A percentile compares a stretch with the other conserved stretches of the same genome.
Conservation (phyloP, 2,329 filamentous ascomycete species). For the Trichophyton schoenleinii region DNA sequence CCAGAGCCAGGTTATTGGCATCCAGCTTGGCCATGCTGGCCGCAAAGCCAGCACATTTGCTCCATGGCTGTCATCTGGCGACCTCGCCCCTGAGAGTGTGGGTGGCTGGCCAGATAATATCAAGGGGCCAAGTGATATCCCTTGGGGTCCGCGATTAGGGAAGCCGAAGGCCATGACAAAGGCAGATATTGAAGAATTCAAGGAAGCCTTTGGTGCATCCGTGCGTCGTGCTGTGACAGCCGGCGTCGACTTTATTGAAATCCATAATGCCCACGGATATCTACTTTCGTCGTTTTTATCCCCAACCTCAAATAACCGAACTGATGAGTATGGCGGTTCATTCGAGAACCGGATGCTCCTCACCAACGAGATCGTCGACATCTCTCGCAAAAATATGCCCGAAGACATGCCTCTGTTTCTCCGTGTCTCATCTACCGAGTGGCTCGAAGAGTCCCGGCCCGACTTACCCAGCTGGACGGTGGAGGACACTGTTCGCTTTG, state of each 20-base stretch:
- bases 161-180: conserved; percentile 57
- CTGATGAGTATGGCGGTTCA: conserved; percentile 41
- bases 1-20: conserved; percentile 55
- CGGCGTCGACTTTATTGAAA: conserved; percentile 66
- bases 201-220: conserved; percentile 48
- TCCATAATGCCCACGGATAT: conserved; percentile 72
- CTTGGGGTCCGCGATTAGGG: conserved; percentile 38
- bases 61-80: conserved; percentile 49
- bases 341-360: conserved; percentile 55
- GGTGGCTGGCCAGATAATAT: conserved; percentile 45
- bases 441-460: conserved; percentile 50
- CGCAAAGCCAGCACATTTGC: conserved; percentile 51
- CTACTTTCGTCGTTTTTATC: conserved; percentile 58
- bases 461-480: conserved; percentile 53
- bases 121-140: conserved; percentile 45
- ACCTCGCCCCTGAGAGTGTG: conserved; percentile 42
- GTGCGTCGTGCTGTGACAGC: conserved; percentile 51
- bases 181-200: conserved; percentile 54
- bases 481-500: conserved; percentile 52
- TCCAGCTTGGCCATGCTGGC: conserved; percentile 69
- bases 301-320: conserved; percentile 57
- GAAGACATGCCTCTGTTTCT: conserved; percentile 58
- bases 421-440: conserved; percentile 62
- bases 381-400: conserved; percentile 51
- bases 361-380: conserved; percentile 53